Evolutionary conservation across 768 basidiomycete genomes (phyloP), one percentile per base, ranked within the genome.

Genomic region (Calocybe indica): DNA sequence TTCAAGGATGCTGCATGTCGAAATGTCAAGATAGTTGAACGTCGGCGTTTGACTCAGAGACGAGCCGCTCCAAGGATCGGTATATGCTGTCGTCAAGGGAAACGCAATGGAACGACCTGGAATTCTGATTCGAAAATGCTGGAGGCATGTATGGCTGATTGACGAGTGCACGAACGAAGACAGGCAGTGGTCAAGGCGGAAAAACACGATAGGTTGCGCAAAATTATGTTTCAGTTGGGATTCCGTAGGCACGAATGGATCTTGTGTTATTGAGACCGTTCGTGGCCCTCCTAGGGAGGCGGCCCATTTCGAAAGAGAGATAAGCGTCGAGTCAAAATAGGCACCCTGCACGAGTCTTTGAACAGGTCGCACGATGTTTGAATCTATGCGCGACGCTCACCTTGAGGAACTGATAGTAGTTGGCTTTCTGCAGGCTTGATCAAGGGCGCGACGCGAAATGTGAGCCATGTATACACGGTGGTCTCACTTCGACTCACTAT

Each of bases 171-270:
- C 49, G 43, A 94, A 63, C 7, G 55, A 50, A 3, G 71, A 57
- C 22, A 78, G 50, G 33, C 81, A 55, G 35, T 72, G 62, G 34
- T 83, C 77, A 47, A 95, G 69, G 37, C 75, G 76, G 62, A 88
- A 88, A 66, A 93, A 91, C 2, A 92, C 88, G 52, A 96, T 74
- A 1, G 93, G 93, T 57, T 95, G 93, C 1, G 92, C 93, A 51
- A 87, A 86, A 33, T 66, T 55, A 37, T 60, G 62, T 37, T 58
- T 56, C n/a, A 54, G 53, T 5, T 40, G 28, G 6, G 50, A 52
- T 32, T 71, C 58, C 29, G 67, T 62, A 1, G 69, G 58, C 35
- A 75, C 71, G 3, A 80, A 63, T 2, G 80, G 74, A 51, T 88
- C 86, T 64, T 88, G 85, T 8, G 85, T 68, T 40, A 88, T 75